Conservation (phyloP, 306 rosid species). For the Cercis canadensis region DNA sequence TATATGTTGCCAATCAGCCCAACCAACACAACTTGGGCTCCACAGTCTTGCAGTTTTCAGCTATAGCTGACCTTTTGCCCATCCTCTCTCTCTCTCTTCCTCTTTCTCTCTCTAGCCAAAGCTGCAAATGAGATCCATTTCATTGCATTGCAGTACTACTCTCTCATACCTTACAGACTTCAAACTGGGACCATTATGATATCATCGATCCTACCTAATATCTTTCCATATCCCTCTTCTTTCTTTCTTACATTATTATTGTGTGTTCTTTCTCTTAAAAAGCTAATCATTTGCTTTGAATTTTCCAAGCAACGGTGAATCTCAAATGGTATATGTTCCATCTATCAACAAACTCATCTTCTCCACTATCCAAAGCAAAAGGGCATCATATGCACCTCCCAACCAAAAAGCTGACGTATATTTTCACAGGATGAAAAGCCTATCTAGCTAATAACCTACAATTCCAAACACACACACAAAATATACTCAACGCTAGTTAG, state of each 20-base stretch:
- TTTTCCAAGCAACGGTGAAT: conserved; percentile 61
- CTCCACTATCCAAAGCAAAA: conserved; percentile 71
- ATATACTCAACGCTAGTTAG: conserved; percentile 7
- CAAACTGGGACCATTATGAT: conserved; percentile 51
- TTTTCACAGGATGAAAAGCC: conserved; percentile 49
- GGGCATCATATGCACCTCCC: conserved; percentile 51
- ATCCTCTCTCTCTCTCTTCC: neutral
- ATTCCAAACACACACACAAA: conserved; percentile 16
- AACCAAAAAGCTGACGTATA: conserved; percentile 52
- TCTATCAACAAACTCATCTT: conserved; percentile 56
- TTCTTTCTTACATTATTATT: neutral
- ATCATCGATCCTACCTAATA: conserved; percentile 35
- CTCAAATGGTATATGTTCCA: conserved; percentile 71
- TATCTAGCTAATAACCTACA: conserved; percentile 20
- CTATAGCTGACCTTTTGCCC: conserved; percentile 41
- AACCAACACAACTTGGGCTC: conserved; percentile 57
- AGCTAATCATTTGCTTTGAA: conserved; percentile 79
- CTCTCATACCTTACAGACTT: conserved; percentile 33
- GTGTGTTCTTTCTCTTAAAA: conserved; percentile 29
- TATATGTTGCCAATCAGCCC: conserved; percentile 51
- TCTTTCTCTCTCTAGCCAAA: conserved; percentile 38
- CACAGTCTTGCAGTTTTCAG: conserved; percentile 49
- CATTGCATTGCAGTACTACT: neutral
- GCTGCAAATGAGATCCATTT: conserved; percentile 64
- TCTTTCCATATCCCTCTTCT: conserved; percentile 8